A percentile compares a stretch with the other conserved stretches of the same genome.
Conservation (phyloP, 1,284 basidiomycete species). For the Leccinum cinnamomeum region DNA sequence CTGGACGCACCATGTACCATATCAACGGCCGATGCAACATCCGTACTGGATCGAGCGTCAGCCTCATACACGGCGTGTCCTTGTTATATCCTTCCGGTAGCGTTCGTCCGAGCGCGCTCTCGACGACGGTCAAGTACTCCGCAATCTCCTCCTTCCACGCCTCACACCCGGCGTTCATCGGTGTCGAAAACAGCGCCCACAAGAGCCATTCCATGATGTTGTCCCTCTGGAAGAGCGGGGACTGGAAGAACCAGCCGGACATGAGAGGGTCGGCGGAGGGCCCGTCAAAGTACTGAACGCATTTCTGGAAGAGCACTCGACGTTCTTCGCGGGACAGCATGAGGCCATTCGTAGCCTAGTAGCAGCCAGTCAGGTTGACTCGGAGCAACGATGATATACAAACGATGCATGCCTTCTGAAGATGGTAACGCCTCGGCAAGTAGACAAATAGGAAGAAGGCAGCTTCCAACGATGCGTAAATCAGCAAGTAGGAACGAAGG, state of each 20-base stretch:
- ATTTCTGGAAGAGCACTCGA: constrained; percentile 49
- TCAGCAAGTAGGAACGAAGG: constrained; percentile 21
- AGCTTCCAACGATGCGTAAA: constrained; percentile 44
- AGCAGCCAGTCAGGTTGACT: background rate
- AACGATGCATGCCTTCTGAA: constrained; percentile 48
- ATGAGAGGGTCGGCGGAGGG: constrained; percentile 35
- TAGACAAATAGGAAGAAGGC: constrained; percentile 52
- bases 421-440: constrained; percentile 41
- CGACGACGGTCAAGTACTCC: constrained; percentile 43
- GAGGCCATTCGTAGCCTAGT: constrained; percentile 43
- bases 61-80: constrained; percentile 46
- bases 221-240: constrained; percentile 39
- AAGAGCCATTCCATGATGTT: constrained; percentile 63
- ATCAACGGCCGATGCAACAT: constrained; percentile 56
- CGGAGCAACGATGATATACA: background rate
- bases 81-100: constrained; percentile 41
- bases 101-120: constrained; percentile 39
- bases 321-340: constrained; percentile 45
- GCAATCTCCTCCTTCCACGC: constrained; percentile 51
- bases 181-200: constrained; percentile 57
- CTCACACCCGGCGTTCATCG: constrained; percentile 30
- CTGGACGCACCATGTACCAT: constrained; percentile 57
- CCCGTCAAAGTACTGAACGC: constrained; percentile 33
- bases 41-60: constrained; percentile 55
- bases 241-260: constrained; percentile 55